Evolutionary conservation across 768 basidiomycete genomes (phyloP).

Genomic region (Lactarius akahatsu): DNA sequence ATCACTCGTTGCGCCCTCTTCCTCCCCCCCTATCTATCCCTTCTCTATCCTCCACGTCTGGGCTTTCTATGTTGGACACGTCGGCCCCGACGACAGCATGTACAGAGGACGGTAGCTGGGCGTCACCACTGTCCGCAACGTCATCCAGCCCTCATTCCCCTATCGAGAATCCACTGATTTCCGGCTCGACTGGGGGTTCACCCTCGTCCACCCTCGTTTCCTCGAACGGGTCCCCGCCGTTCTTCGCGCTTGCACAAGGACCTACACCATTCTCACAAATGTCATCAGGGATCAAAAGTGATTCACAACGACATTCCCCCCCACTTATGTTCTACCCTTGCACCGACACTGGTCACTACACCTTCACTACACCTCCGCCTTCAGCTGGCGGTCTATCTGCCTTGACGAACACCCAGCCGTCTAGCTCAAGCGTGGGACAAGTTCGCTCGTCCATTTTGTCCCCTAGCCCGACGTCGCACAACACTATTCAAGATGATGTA

Average conservation of each 20-base stretch:
- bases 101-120: constrained; percentile 29
- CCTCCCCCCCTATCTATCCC: constrained; percentile 30
- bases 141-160: constrained; percentile 27
- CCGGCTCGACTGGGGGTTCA: constrained; percentile 21
- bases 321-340: constrained; percentile 25
- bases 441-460: constrained; percentile 22
- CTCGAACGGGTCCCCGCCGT: constrained; percentile 25
- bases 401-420: constrained; percentile 12
- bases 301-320: constrained; percentile 17
- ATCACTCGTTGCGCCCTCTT: constrained; percentile 25
- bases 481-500: constrained; percentile 22
- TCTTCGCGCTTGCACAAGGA: constrained; percentile 25
- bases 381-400: constrained; percentile 3
- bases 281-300: constrained; percentile 17
- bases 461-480: constrained; percentile 23
- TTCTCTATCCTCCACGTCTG: constrained; percentile 10
- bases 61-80: constrained; percentile 17
- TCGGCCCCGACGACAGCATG: constrained; percentile 24
- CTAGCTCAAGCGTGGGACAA: constrained; percentile 8
- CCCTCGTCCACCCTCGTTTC: constrained; percentile 26
- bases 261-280: constrained; percentile 24
- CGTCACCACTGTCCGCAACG: constrained; percentile 27
- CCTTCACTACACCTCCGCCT: constrained; percentile 24
- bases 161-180: constrained; percentile 9
- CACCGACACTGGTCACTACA: constrained; percentile 26